Base-by-base conservation (phyloP, 257 asterid species). In the Lavandula angustifolia region DNA sequence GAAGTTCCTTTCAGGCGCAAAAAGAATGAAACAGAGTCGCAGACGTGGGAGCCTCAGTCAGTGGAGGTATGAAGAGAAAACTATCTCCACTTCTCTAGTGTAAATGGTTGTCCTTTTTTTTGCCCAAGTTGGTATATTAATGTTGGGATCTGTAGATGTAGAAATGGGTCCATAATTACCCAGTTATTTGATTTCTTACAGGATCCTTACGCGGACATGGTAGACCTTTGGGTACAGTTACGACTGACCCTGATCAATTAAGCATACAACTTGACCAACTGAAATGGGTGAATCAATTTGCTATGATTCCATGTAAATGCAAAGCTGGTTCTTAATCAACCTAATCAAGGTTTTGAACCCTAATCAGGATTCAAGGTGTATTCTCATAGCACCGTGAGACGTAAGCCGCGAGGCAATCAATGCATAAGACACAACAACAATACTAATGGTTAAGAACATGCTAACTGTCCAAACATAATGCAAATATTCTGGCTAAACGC, bases 21-120 rank as follows among this genome's bases (percentile, higher is more conserved):
- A 65, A 67, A 67, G 22, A 74, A 48, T 16, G 75, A 54, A 47
- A 29, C 80, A 4, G 71, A 42, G 71, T 59, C 54, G 38, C 73
- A 66, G 59, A 67, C 77, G 60, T 92, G 99, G 99, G 97, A 92
- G 76, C 99, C 99, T 31, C 71, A 75, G 72, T 92, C 99, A 1
- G 82, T 78, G 52, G 88, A 92, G 99, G 99, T 89, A 81, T 64
- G 52, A 17, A 72, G 53, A 64, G 31, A 29, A 70, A 59, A 74
- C 74, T 65, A 51, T 74, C 42, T 43, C 42, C 38, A 56, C 8
- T 38, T 64, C 32, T 43, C 43, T 50, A 13, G 9, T 47, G 31
- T 61, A 51, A 35, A 53, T 35, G 8, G 3, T 59, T 14, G 44
- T 18, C 13, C 5, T 1, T 59, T 72, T 18, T 64, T 57, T 60